These are phyloP conservation scores for Eucalyptus tenuipes DNA, from an alignment of 345 rosid genomes.

Conservation along the genomic window DNA sequence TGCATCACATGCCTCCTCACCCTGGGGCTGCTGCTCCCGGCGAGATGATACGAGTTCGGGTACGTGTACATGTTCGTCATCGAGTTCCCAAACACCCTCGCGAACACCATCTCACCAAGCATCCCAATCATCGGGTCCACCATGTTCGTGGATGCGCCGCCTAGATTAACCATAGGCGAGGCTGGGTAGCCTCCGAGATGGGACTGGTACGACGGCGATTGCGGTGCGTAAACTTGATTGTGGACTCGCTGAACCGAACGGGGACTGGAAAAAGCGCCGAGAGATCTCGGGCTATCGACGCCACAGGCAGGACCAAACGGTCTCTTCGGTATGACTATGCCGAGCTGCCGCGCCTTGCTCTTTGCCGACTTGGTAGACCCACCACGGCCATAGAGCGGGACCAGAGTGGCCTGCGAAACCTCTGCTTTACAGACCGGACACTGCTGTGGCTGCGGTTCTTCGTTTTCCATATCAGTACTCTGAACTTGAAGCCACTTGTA, in stretches of 20 bases:
- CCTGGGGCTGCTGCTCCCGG: slow-evolving; percentile 15
- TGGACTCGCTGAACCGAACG: background rate
- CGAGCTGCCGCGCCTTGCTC: slow-evolving; percentile 5
- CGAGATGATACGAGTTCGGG: slow-evolving; percentile 13
- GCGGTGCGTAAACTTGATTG: background rate
- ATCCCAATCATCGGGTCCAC: slow-evolving; percentile 12
- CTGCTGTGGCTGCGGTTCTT: slow-evolving; percentile 6
- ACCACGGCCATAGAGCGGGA: slow-evolving; percentile 36
- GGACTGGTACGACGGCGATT: background rate
- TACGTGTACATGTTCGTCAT: background rate
- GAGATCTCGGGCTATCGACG: slow-evolving; percentile 2
- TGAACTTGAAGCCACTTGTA: slow-evolving; percentile 82
- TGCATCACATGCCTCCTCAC: slow-evolving; percentile 27
- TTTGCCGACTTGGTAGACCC: slow-evolving; percentile 1
- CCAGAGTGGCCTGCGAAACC: slow-evolving; percentile 15
- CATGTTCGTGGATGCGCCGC: background rate
- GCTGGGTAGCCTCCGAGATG: background rate
- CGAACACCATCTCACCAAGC: slow-evolving; percentile 17
- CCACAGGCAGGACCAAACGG: slow-evolving; percentile 2
- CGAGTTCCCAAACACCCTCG: background rate
- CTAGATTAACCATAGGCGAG: background rate
- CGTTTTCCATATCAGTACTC: slow-evolving; percentile 8
- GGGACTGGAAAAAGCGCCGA: background rate
- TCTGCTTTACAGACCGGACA: slow-evolving; percentile 41
- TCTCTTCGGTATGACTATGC: slow-evolving; percentile 8